A percentile compares a stretch with the other conserved stretches of the same genome.
These are phyloP conservation scores for Penicillium sp. DNA, from an alignment of 2,329 filamentous ascomycete species.

Conservation along the genomic window DNA sequence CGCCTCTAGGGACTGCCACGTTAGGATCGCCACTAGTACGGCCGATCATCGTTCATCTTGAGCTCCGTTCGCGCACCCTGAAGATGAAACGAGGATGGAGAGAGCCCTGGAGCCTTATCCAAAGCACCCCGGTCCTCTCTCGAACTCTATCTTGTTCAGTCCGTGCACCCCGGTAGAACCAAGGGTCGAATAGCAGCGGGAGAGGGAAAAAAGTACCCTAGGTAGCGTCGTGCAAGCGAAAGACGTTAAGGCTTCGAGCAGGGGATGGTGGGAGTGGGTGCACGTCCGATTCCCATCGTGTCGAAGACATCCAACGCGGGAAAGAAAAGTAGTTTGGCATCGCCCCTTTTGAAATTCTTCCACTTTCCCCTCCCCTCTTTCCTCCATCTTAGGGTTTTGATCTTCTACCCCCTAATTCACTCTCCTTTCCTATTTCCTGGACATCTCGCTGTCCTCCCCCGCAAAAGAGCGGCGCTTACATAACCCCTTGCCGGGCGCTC, in stretches of 20 bases:
- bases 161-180: not conserved
- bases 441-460: conserved; percentile 6
- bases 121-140: not conserved
- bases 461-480: conserved; percentile 18
- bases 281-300: not conserved
- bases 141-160: not conserved
- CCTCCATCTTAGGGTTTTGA: not conserved
- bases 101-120: not conserved
- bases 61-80: not conserved
- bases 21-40: not conserved
- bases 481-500: conserved; percentile 16
- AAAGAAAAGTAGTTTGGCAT: conserved; percentile 10
- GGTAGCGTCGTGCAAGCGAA: not conserved
- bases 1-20: not conserved
- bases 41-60: not conserved
- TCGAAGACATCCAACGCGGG: not conserved
- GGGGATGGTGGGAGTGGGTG: not conserved
- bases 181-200: not conserved
- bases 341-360: conserved; percentile 20
- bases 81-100: not conserved
- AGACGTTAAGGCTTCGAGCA: not conserved
- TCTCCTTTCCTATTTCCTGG: not conserved
- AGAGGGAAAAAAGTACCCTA: not conserved
- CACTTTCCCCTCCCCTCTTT: not conserved
- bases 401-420: not conserved